phyloP scores from a whole-genome alignment of 805 yeast species.

The Yamadazyma tumulicola region DNA sequence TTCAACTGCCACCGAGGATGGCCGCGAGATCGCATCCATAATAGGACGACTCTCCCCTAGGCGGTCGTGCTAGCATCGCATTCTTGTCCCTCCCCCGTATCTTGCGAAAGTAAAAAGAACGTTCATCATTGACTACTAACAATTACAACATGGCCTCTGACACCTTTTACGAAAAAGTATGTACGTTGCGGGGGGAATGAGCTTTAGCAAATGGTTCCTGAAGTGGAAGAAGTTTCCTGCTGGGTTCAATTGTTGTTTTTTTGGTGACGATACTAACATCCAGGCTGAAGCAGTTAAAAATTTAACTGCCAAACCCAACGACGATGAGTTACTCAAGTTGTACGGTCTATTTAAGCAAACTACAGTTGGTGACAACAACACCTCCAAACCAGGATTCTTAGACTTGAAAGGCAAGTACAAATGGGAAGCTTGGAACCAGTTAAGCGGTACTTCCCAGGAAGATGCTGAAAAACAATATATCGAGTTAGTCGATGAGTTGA shows the following conservation, averaged over 20 bases:
- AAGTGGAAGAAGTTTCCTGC: not conserved
- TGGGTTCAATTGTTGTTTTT: too few relatives aligned
- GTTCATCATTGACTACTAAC: too few relatives aligned
- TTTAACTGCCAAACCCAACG: conserved; percentile 73
- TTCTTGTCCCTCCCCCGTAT: too few relatives aligned
- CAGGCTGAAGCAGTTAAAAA: conserved; percentile 79
- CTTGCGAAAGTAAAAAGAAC: too few relatives aligned
- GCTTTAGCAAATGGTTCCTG: too few relatives aligned
- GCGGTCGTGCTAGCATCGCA: too few relatives aligned
- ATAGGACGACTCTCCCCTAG: too few relatives aligned
- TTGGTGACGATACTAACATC: conserved; percentile 13
- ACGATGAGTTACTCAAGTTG: conserved; percentile 80
- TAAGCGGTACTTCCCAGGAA: conserved; percentile 80
- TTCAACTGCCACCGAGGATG: too few relatives aligned
- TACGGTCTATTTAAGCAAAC: conserved; percentile 97
- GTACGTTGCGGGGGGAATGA: too few relatives aligned
- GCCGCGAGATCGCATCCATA: too few relatives aligned
- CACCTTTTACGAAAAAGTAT: conserved; percentile 1
- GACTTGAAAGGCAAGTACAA: conserved; percentile 94
- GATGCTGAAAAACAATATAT: conserved; percentile 87
- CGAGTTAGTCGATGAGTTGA: conserved; percentile 60
- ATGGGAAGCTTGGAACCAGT: conserved; percentile 94
- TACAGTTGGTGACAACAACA: conserved; percentile 88
- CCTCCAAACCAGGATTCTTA: conserved; percentile 85
- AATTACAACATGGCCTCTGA: too few relatives aligned